phyloP scores from a whole-genome alignment of 2,329 filamentous ascomycete genomes.

The Pyrenophora graminea region DNA sequence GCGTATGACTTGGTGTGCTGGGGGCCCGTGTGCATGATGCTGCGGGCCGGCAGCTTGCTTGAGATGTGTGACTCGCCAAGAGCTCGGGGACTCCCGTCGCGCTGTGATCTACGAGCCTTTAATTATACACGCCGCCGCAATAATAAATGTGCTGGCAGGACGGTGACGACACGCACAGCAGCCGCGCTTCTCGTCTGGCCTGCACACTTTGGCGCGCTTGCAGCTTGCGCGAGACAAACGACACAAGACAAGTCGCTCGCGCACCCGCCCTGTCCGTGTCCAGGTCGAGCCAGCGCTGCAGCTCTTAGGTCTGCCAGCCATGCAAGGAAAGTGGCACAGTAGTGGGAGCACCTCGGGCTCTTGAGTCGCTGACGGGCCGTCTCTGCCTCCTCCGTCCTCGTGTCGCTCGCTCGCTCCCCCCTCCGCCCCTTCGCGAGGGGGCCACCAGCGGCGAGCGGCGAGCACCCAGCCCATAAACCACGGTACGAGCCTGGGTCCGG shows the following conservation, averaged over 20 bases:
- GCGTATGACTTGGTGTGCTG: constrained; percentile 4
- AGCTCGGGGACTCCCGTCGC: constrained; percentile 27
- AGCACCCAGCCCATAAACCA: constrained; percentile 22
- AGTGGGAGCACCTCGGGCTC: constrained; percentile 27
- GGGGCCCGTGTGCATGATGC: constrained; percentile 20
- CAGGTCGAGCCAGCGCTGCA: neutral
- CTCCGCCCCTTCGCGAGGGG: constrained; percentile 17
- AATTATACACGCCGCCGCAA: constrained; percentile 17
- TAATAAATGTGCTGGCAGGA: neutral
- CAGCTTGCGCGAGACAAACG: too few relatives aligned
- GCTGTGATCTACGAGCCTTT: constrained; percentile 31
- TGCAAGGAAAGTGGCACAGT: constrained; percentile 13
- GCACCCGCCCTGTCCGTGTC: neutral
- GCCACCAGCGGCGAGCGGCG: neutral
- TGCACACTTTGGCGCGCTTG: constrained; percentile 1
- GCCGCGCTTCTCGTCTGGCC: neutral
- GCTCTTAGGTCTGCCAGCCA: constrained; percentile 1
- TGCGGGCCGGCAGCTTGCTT: constrained; percentile 22
- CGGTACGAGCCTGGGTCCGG: constrained; percentile 25
- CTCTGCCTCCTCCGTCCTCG: constrained; percentile 17
- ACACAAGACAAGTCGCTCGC: too few relatives aligned
- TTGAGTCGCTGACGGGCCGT: constrained; percentile 28
- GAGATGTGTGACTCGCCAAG: constrained; percentile 26
- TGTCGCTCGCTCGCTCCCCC: constrained; percentile 7
- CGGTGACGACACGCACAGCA: neutral